Base-by-base conservation (phyloP, 2,329 filamentous ascomycete genomes). In the Diplodia seriata region DNA sequence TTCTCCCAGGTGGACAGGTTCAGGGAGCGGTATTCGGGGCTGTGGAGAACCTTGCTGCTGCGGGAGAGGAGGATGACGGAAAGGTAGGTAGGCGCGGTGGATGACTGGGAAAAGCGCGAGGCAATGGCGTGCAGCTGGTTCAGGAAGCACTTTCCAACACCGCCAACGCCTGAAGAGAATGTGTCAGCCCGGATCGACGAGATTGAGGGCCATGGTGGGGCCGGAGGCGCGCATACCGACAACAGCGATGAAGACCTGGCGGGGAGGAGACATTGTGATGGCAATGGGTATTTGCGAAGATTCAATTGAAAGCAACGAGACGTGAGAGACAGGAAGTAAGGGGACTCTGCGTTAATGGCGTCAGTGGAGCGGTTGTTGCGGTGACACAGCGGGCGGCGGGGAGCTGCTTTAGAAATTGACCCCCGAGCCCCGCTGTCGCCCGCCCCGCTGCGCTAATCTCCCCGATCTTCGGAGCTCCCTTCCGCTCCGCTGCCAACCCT, bases 91-190 rank as follows among this genome's bases (percentile, higher is more conserved):
- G 87, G 86, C 51, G 90, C 87, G 49, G 89, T 74, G 67, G 77
- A 76, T 6, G 79, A 77, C 68, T 80, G 78, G 20, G 80, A 79
- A 66, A 84, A 88, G 70, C 90, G 88, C 71, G 85, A 83, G 61
- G 87, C 85, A 69, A 95, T 86, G 69, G 82, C 77, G 71, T 90
- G 84, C 68, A 98, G 88, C 81, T 98, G 95, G 72, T 85, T 84
- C 71, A 98, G 87, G 85, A 98, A 97, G 81, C 88, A 89, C 81
- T 94, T 94, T 76, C 95, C 95, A 70, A 98, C 95, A 71, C 94
- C 94, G 73, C 95, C 95, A 74, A 91, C 91, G 76, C 95, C 94
- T 96, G 76, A 12, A 11, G 12, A 50, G 43, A 15, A 20, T 43
- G 67, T 70, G 51, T 69, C 26, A 57, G 57, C 12, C 23, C 26